Percentiles rank a stretch among this genome's conserved stretches.
Conservation (phyloP, 2,329 filamentous ascomycete genomes). For the Colletotrichum echinochloae region DNA sequence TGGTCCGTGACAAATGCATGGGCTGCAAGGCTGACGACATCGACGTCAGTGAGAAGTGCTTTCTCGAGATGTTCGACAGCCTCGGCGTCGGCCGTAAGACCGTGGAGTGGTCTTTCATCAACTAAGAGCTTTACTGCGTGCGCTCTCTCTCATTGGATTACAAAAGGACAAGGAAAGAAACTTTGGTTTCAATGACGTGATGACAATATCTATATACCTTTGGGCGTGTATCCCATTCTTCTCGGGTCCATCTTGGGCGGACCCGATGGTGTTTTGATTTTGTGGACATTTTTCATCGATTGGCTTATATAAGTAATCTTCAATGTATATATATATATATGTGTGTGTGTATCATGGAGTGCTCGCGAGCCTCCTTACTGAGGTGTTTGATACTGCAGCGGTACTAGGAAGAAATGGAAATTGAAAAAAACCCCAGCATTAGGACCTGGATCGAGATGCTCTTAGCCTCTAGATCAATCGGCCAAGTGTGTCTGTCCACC, state of each 20-base stretch:
- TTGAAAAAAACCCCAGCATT: conserved; percentile 7
- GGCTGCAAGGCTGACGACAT: conserved; percentile 70
- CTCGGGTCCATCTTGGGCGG: conserved; percentile 10
- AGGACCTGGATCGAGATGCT: not conserved
- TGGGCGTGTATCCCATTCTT: conserved; percentile 4
- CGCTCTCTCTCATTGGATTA: conserved; percentile 22
- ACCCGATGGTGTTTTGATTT: conserved; percentile 34
- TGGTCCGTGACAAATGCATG: conserved; percentile 80
- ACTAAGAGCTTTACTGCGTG: conserved; percentile 44
- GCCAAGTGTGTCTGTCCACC: conserved; percentile 2
- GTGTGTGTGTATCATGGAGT: conserved; percentile 31
- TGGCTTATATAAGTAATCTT: conserved; percentile 29
- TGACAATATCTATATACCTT: conserved; percentile 39
- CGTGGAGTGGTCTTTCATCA: conserved; percentile 61
- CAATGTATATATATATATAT: conserved; percentile 40
- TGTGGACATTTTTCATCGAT: conserved; percentile 18
- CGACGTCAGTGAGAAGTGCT: conserved; percentile 70
- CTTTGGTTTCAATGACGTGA: conserved; percentile 36
- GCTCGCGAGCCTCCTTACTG: not conserved
- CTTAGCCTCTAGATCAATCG: not conserved
- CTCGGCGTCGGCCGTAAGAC: conserved; percentile 57
- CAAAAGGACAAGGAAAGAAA: conserved; percentile 28
- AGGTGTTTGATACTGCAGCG: conserved; percentile 1
- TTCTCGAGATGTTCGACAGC: conserved; percentile 63
- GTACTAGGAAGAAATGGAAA: not conserved